These are phyloP conservation scores for Globisporangium cederbergense DNA, from an alignment of 352 stramenopile species.

Conservation along the genomic window DNA sequence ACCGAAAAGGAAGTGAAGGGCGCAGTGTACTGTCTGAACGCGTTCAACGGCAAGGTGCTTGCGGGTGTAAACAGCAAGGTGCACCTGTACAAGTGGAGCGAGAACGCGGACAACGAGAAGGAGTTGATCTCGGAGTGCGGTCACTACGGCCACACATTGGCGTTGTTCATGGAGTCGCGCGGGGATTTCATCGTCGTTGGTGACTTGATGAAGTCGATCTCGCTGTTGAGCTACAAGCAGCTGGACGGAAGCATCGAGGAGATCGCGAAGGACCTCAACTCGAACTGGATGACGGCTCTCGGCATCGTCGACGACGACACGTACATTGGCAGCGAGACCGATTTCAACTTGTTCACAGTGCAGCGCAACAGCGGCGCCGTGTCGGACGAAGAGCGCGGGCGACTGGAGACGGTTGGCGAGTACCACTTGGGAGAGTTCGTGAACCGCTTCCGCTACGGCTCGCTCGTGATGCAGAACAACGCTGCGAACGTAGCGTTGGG, in stretches of 20 bases:
- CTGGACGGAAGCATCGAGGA: constrained; percentile 92
- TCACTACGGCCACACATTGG: constrained; percentile 94
- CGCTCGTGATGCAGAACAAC: constrained; percentile 93
- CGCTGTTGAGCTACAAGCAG: constrained; percentile 93
- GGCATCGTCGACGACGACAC: constrained; percentile 93
- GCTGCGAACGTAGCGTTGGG: not conserved
- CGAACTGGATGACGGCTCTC: constrained; percentile 95
- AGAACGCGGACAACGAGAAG: constrained; percentile 88
- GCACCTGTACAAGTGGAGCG: constrained; percentile 90
- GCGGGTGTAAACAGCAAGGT: constrained; percentile 95
- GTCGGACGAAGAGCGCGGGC: constrained; percentile 91
- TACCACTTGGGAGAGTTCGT: constrained; percentile 96
- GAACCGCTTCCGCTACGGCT: constrained; percentile 94
- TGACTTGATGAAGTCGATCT: constrained; percentile 97
- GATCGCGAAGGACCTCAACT: constrained; percentile 95
- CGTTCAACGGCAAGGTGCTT: constrained; percentile 93
- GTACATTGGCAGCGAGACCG: constrained; percentile 94
- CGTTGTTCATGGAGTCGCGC: constrained; percentile 93
- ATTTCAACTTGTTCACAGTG: constrained; percentile 95
- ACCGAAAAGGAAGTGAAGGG: constrained; percentile 93
- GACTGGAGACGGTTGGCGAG: constrained; percentile 91
- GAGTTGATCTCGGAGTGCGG: constrained; percentile 90
- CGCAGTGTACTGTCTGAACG: constrained; percentile 94
- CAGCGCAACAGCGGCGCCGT: constrained; percentile 90
- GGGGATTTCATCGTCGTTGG: constrained; percentile 95